A percentile compares a stretch with the other conserved stretches of the same genome.
phyloP scores from a whole-genome alignment of 2,329 filamentous ascomycete genomes.

The Fusarium stilboides region DNA sequence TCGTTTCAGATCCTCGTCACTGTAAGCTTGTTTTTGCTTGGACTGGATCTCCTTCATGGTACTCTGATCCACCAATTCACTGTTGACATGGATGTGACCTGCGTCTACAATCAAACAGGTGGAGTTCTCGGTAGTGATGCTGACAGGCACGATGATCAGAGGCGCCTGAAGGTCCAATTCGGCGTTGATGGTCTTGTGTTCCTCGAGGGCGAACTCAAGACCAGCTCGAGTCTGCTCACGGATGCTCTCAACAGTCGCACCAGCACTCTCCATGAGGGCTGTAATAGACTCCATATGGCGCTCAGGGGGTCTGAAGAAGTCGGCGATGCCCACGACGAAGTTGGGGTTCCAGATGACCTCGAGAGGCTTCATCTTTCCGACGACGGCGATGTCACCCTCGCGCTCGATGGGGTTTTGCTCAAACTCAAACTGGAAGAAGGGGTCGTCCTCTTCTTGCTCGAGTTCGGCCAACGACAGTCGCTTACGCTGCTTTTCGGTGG shows the following conservation, averaged over 20 bases:
- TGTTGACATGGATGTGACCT: slow-evolving; percentile 94
- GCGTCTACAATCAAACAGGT: slow-evolving; percentile 96
- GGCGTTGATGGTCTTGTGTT: slow-evolving; percentile 98
- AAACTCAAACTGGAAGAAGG: slow-evolving; percentile 92
- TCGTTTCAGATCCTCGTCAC: slow-evolving; percentile 87
- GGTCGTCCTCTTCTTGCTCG: slow-evolving; percentile 71
- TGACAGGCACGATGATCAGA: slow-evolving; percentile 95
- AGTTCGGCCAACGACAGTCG: slow-evolving; percentile 69
- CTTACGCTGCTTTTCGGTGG: slow-evolving; percentile 63
- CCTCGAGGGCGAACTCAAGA: slow-evolving; percentile 94
- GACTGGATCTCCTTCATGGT: slow-evolving; percentile 91
- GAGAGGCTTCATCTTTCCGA: slow-evolving; percentile 92
- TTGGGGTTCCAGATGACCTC: slow-evolving; percentile 98
- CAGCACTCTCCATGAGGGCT: slow-evolving; percentile 94
- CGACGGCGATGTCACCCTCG: slow-evolving; percentile 90
- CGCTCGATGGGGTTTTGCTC: slow-evolving; percentile 96
- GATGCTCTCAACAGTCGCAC: slow-evolving; percentile 94
- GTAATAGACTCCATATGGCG: slow-evolving; percentile 98
- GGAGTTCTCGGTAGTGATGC: slow-evolving; percentile 83
- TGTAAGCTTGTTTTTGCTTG: slow-evolving; percentile 90
- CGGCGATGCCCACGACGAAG: slow-evolving; percentile 89
- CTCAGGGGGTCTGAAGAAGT: slow-evolving; percentile 97
- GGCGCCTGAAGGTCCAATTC: slow-evolving; percentile 96
- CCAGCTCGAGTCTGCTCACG: slow-evolving; percentile 96
- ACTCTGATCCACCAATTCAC: slow-evolving; percentile 92